Base-by-base conservation (phyloP, 2,329 filamentous ascomycete genomes). In the Aspergillus pseudoterreus region DNA sequence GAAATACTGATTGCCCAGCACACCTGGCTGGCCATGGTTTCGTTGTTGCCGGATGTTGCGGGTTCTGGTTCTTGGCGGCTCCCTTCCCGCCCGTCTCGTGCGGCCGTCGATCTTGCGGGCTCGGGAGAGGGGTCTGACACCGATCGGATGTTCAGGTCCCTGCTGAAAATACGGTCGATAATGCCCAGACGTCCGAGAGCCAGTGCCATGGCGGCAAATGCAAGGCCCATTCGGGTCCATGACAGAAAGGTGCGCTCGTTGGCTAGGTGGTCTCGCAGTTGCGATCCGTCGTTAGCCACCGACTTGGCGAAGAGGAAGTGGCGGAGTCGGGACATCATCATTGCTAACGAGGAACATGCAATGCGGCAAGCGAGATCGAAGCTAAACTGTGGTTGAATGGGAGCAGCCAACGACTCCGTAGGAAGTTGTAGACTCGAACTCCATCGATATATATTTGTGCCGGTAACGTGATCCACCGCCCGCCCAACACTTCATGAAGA, bases 201-300 rank as follows among this genome's bases (percentile, higher is more conserved):
- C 5, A 67, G 54, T 1, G 59, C 62, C 63, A 67, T 66, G 4
- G 63, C 64, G 14, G 60, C 64, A 42, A 68, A 68, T 9, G 61
- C 64, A 12, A 68, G 65, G 15, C 64, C 65, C 53, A 65, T 64
- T 33, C 65, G 64, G 1, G 63, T 68, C 64, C 64, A 67, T 50
- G 65, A 67, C 11, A 68, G 61, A 46, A 68, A 68, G 4, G 65
- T 67, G 30, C 65, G 64, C 55, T 68, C 65, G 49, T 67, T 67
- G 49, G 65, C 65, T 42, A 60, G 63, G 53, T 67, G 65, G 53
- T 68, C 65, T 55, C 65, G 65, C 14, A 66, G 59, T 47, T 68
- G 63, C 4, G 63, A 65, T 50, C 62, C 60, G 10, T 50, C 62
- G 52, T 68, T 68, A 43, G 64, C 53, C 46, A 68, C 57, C 47